phyloP scores from a whole-genome alignment of 345 rosid genomes.

The Schrenkiella parvula region DNA sequence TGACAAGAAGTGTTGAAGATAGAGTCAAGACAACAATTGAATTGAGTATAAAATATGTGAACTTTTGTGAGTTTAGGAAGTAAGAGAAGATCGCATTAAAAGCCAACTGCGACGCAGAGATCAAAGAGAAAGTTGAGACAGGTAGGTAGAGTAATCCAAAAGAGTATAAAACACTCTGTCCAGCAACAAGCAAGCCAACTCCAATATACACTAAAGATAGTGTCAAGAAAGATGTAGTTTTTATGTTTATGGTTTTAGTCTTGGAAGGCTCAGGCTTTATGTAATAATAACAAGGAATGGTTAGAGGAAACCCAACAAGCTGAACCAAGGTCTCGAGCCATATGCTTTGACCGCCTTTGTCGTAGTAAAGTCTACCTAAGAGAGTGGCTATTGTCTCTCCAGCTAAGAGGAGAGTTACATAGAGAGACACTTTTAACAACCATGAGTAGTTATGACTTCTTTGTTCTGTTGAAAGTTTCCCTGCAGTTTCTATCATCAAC shows the following conservation, averaged over 20 bases:
- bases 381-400: slow-evolving; percentile 43
- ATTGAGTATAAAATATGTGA: slow-evolving; percentile 17
- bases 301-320: slow-evolving; percentile 45
- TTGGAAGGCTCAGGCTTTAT: slow-evolving; percentile 1
- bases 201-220: slow-evolving; percentile 18
- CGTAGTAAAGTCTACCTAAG: slow-evolving; percentile 48
- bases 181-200: slow-evolving; percentile 30
- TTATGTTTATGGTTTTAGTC: neutral
- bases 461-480: neutral
- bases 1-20: slow-evolving; percentile 29
- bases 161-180: slow-evolving; percentile 10
- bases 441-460: slow-evolving; percentile 16
- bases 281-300: slow-evolving; percentile 38
- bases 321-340: slow-evolving; percentile 51
- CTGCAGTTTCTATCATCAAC: slow-evolving; percentile 7
- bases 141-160: slow-evolving; percentile 30
- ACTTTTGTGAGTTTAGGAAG: slow-evolving; percentile 31
- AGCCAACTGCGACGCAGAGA: slow-evolving; percentile 29
- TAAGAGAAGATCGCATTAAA: slow-evolving; percentile 29
- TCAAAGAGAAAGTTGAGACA: slow-evolving; percentile 30
- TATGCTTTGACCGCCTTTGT: slow-evolving; percentile 49
- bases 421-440: slow-evolving; percentile 31
- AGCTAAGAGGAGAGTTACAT: slow-evolving; percentile 26
- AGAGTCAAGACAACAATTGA: slow-evolving; percentile 31
- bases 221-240: neutral